Percentiles rank a stretch among this genome's conserved stretches.
Conservation (phyloP, 2,329 filamentous ascomycete species). For the Didymella sp. region DNA sequence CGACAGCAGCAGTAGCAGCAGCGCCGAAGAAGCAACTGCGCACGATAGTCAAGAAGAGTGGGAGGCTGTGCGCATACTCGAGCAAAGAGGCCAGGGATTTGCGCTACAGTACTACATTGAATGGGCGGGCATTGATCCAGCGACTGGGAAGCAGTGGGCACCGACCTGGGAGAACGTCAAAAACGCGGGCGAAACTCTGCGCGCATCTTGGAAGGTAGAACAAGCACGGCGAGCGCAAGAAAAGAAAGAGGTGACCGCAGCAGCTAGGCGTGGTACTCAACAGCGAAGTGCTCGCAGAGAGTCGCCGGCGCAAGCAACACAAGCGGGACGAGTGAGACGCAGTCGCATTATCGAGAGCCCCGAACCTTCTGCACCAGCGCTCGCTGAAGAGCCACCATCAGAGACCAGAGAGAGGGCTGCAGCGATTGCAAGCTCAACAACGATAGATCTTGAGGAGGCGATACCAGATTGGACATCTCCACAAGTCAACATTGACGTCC, state of each 20-base stretch:
- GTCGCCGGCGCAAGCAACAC: conserved; percentile 2
- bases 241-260: not conserved
- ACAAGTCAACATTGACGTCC: conserved; percentile 3
- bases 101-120: conserved; percentile 59
- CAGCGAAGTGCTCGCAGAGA: not conserved
- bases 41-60: conserved; percentile 15
- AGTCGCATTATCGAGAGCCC: conserved; percentile 1
- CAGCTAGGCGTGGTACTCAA: not conserved
- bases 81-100: conserved; percentile 28
- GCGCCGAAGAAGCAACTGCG: not conserved
- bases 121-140: conserved; percentile 61
- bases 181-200: conserved; percentile 43
- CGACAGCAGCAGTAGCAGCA: conserved; percentile 17
- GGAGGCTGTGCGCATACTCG: conserved; percentile 26
- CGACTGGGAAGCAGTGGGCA: conserved; percentile 56
- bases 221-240: conserved; percentile 16
- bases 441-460: not conserved
- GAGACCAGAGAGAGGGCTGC: not conserved
- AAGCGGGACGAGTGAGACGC: not conserved
- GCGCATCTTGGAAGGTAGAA: conserved; percentile 39
- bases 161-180: conserved; percentile 60
- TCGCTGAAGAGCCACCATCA: not conserved
- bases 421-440: not conserved
- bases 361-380: not conserved
- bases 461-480: not conserved